Percentiles rank a stretch among this genome's conserved stretches.
Evolutionary conservation across 1,139 yeast species (phyloP).

Genomic region (Meyerozyma elateridarum): DNA sequence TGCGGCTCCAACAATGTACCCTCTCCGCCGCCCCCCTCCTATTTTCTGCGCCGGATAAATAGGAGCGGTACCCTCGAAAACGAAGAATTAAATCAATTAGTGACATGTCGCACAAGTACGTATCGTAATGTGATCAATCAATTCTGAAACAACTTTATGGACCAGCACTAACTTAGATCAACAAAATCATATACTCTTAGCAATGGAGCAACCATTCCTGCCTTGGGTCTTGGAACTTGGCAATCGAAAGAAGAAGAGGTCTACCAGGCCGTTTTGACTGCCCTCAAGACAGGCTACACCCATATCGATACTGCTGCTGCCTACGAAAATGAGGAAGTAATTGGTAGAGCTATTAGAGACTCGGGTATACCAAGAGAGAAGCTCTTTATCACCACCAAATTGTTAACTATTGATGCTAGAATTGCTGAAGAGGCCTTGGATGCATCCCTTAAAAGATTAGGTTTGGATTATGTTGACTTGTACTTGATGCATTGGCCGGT

Average conservation of each 20-base stretch:
- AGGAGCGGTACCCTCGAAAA: no score
- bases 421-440: slow-evolving; percentile 58
- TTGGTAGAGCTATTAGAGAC: slow-evolving; percentile 31
- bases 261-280: slow-evolving; percentile 14
- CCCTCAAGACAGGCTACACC: slow-evolving; percentile 15
- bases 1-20: no score
- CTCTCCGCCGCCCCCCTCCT: no score
- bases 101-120: slow-evolving; percentile 3
- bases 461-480: slow-evolving; percentile 77
- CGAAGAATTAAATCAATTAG: no score
- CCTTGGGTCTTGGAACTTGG: slow-evolving; percentile 21
- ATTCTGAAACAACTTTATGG: neutral
- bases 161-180: slow-evolving; percentile 1
- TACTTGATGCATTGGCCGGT: slow-evolving; percentile 86
- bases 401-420: slow-evolving; percentile 67
- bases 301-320: slow-evolving; percentile 18
- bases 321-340: slow-evolving; percentile 15
- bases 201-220: slow-evolving; percentile 15
- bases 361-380: slow-evolving; percentile 68
- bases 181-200: slow-evolving; percentile 10
- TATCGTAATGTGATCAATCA: no score
- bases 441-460: slow-evolving; percentile 58
- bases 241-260: slow-evolving; percentile 14
- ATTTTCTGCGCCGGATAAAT: no score
- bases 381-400: slow-evolving; percentile 73